Base-by-base conservation (phyloP, 2,329 filamentous ascomycete genomes). In the Phoma sp. region DNA sequence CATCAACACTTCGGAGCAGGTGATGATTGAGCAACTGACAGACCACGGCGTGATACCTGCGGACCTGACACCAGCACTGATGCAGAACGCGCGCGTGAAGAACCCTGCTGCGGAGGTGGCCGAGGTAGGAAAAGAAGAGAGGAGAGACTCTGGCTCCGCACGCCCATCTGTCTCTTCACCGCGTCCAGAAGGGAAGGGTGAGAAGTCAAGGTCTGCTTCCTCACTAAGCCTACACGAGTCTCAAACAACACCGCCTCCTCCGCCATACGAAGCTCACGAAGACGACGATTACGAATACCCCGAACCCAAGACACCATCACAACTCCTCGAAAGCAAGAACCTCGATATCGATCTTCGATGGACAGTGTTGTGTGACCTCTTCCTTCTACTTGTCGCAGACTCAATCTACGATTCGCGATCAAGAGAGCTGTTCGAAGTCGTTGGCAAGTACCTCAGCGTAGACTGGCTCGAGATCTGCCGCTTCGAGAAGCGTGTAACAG, bases 1-100 rank as follows among this genome's bases (percentile, higher is more conserved):
- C 56, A 96, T 99, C 67, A 92, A 88, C 68, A 81, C 88, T 18
- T 88, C 85, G 12, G 95, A 99, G 76, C 95, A 99, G 79, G 82
- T 99, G 74, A 99, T 99, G 95, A 97, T 99, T 63, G 95, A 99
- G 77, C 95, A 99, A 75, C 81, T 99, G 53, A 89, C 91, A 11
- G 90, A 95, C 53, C 95, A 99, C 76, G 95, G 93, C 4, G 92
- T 99, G 6, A 82, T 92, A 57, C 89, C 95, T 0, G 80, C 81
- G 37, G 95, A 99, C 73, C 80, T 99, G 53, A 93, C 92, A 0
- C 89, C 91, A 0, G 85, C 91, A 0, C 81, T 99, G 37, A 96
- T 96, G 88, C 87, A 91, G 59, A 99, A 98, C 74, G 86, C 95
- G 11, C 85, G 92, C 45, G 93, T 99, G 28, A 92, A 92, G 69